Evolutionary conservation across 1,284 basidiomycete genomes (phyloP), one percentile per base, ranked within the genome.

Genomic region (Rhodofomes roseus): DNA sequence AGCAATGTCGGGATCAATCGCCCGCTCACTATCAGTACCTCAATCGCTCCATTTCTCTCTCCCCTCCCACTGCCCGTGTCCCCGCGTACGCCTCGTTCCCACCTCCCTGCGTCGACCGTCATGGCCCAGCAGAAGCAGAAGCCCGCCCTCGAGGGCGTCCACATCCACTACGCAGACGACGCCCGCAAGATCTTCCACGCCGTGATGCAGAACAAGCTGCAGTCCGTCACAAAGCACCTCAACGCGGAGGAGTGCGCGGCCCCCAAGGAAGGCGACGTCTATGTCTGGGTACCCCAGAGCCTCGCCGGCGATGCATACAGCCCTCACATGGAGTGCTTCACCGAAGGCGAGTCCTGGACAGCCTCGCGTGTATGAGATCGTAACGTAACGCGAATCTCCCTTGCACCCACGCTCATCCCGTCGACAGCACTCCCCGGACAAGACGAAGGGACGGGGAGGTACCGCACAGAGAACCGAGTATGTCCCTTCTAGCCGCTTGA

Each of bases 171-270:
- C 60, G 71, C 72, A 41, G 64, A 68, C 60, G 77, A 79, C 60
- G 77, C 77, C 18, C 76, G 78, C 68, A 74, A 74, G 65, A 73
- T 79, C 65, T 78, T 79, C 69, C 75, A 77, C 65, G 77, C 76
- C 57, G 76, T 77, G 55, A 51, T 51, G 48, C 71, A 74, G 59
- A 70, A 73, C 61, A 72, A 73, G 60, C 67, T 71, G 48, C 73
- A 78, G 58, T 72, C 74, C 63, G 74, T 79, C 68, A 73, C 73
- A 48, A 71, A 75, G 51, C 74, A 77, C 12, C 73, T 79, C 65
- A 76, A 78, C 62, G 71, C 74, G 48, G 70, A 74, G 61, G 77
- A 79, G 70, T 74, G 77, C 57, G 69, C 71, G 12, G 72, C 73
- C 39, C 67, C 79, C 39, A 69, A 67, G 43, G 71, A 75, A n/a